A percentile compares a stretch with the other conserved stretches of the same genome.
Conservation (phyloP, 2,329 filamentous ascomycete species). For the Ilyonectria sp. region DNA sequence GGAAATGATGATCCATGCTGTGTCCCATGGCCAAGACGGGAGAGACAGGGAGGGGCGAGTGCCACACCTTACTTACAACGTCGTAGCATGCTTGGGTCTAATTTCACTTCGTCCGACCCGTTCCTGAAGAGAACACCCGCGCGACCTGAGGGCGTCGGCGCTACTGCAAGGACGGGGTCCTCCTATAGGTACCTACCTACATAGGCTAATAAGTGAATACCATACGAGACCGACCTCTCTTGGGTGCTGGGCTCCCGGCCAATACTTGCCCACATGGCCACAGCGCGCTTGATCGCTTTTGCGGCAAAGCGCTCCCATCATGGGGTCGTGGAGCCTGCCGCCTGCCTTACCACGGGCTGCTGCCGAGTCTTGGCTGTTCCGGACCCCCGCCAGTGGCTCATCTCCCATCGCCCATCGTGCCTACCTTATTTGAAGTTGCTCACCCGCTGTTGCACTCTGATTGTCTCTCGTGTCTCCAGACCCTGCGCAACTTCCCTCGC, state of each 20-base stretch:
- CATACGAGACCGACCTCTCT: neutral
- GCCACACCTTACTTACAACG: conserved; percentile 12
- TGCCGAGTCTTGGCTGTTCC: conserved; percentile 11
- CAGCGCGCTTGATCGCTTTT: neutral
- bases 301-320: conserved; percentile 8
- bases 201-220: neutral
- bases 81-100: conserved; percentile 16
- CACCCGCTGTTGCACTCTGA: conserved; percentile 31
- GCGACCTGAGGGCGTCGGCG: conserved; percentile 16
- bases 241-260: neutral
- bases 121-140: conserved; percentile 12
- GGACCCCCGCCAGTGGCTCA: neutral
- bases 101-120: conserved; percentile 25
- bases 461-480: conserved; percentile 24
- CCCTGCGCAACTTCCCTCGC: conserved; percentile 30
- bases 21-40: neutral
- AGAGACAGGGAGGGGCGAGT: neutral
- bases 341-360: neutral
- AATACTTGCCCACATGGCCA: neutral
- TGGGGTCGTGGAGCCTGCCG: neutral
- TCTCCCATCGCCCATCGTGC: conserved; percentile 18
- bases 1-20: neutral
- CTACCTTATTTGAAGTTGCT: conserved; percentile 41
- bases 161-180: conserved; percentile 18
- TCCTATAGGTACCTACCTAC: neutral